Evolutionary conservation across 129 eudicot species (phyloP).

Genomic region (Smallanthus sonchifolius): DNA sequence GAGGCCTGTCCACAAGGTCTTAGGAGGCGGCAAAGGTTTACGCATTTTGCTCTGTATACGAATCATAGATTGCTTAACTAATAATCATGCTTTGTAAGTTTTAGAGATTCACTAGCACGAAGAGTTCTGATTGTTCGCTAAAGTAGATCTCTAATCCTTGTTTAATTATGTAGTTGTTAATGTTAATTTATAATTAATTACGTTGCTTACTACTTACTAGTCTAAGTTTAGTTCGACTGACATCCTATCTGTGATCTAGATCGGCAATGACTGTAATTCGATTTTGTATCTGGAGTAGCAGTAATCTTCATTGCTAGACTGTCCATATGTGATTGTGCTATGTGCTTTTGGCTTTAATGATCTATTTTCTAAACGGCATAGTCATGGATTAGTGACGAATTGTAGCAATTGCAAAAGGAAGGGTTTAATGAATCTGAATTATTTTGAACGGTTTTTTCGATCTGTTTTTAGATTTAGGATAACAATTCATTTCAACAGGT

Average conservation of each 20-base stretch:
- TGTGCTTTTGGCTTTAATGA: neutral
- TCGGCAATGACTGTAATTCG: conserved; percentile 2
- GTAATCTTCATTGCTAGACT: neutral
- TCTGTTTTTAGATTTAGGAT: neutral
- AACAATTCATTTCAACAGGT: neutral
- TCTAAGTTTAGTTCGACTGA: neutral
- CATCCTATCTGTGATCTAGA: conserved; percentile 7
- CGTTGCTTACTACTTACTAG: neutral
- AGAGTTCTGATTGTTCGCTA: neutral
- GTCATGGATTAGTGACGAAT: neutral
- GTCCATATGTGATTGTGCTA: neutral
- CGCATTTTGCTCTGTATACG: neutral
- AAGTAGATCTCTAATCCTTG: neutral
- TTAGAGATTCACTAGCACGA: neutral
- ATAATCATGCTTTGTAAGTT: neutral
- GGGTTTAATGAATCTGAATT: neutral
- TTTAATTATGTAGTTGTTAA: neutral
- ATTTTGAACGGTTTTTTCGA: neutral
- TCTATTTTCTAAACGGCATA: neutral
- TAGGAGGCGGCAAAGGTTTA: conserved; percentile 69
- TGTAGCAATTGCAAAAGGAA: neutral
- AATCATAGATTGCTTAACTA: conserved; percentile 2
- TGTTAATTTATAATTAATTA: neutral
- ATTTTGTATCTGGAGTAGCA: neutral
- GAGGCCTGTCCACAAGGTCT: conserved; percentile 54